Evolutionary conservation across 192 early-diverging fungal species (phyloP).

Genomic region (Helicostylum pulchrum): DNA sequence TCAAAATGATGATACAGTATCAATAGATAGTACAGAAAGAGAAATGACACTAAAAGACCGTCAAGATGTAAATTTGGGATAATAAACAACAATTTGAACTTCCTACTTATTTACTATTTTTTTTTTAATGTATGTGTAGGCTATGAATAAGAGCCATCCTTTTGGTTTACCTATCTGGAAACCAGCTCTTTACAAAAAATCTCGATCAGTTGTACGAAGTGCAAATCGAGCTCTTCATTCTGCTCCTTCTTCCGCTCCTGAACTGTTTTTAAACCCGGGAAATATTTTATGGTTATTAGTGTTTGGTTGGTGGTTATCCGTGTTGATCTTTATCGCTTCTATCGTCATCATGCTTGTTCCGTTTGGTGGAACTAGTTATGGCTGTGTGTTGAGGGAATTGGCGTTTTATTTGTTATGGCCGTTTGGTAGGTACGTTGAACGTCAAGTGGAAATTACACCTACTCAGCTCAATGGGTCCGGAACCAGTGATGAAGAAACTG

Average conservation of each 20-base stretch:
- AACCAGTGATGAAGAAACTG: slow-evolving; percentile 10
- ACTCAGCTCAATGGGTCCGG: neutral
- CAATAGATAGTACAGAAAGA: slow-evolving; percentile 30
- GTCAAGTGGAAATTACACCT: slow-evolving; percentile 38
- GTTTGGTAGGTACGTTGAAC: slow-evolving; percentile 91
- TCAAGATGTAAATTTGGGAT: slow-evolving; percentile 44
- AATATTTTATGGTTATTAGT: slow-evolving; percentile 86
- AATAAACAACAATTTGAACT: neutral
- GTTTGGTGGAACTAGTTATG: slow-evolving; percentile 54
- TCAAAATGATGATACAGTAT: slow-evolving; percentile 4
- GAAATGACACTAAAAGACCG: slow-evolving; percentile 56
- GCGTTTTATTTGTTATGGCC: slow-evolving; percentile 92
- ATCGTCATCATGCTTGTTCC: slow-evolving; percentile 56
- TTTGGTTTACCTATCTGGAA: slow-evolving; percentile 97
- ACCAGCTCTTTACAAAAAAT: slow-evolving; percentile 94
- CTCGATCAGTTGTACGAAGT: slow-evolving; percentile 75
- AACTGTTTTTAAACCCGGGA: slow-evolving; percentile 73
- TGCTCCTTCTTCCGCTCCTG: slow-evolving; percentile 51
- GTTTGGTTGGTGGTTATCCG: slow-evolving; percentile 88
- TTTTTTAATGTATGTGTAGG: slow-evolving; percentile 38
- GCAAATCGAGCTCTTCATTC: slow-evolving; percentile 83
- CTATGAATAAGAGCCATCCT: slow-evolving; percentile 79
- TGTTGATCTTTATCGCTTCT: slow-evolving; percentile 61
- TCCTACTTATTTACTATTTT: neutral
- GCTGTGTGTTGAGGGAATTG: slow-evolving; percentile 69